These are phyloP conservation scores for Fusarium nanum DNA, from an alignment of 2,329 filamentous ascomycete genomes.

Conservation along the genomic window DNA sequence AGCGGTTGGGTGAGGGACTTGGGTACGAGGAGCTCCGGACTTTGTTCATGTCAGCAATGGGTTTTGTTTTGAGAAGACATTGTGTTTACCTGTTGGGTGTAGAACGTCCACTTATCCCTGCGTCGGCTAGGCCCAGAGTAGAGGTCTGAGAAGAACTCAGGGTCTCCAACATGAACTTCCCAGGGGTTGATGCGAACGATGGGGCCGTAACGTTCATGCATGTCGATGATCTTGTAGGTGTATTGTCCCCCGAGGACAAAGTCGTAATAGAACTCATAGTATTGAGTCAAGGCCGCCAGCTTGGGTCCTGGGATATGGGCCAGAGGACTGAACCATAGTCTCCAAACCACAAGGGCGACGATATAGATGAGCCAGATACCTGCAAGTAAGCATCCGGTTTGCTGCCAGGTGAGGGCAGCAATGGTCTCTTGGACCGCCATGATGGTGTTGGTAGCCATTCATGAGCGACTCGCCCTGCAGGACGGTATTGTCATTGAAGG, in stretches of 20 bases:
- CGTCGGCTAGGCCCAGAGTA: slow-evolving; percentile 49
- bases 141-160: slow-evolving; percentile 55
- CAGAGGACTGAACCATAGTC: slow-evolving; percentile 54
- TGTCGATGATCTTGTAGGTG: slow-evolving; percentile 54
- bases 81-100: slow-evolving; percentile 50
- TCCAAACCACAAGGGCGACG: slow-evolving; percentile 45
- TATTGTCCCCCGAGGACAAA: slow-evolving; percentile 56
- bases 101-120: slow-evolving; percentile 52
- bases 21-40: slow-evolving; percentile 52
- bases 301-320: slow-evolving; percentile 55
- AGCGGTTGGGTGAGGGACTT: slow-evolving; percentile 24
- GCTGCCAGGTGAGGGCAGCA: slow-evolving; percentile 43
- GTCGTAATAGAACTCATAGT: slow-evolving; percentile 59
- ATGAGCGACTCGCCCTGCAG: slow-evolving; percentile 45
- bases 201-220: slow-evolving; percentile 57
- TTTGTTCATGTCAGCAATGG: slow-evolving; percentile 35
- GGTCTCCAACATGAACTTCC: slow-evolving; percentile 55
- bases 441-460: slow-evolving; percentile 40
- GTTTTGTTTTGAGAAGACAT: neutral
- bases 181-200: slow-evolving; percentile 56
- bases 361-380: slow-evolving; percentile 48
- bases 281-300: slow-evolving; percentile 54
- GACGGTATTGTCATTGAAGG: slow-evolving; percentile 47
- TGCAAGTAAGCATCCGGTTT: slow-evolving; percentile 41
- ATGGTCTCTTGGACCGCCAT: slow-evolving; percentile 44